Percentiles rank a stretch among this genome's conserved stretches.
Evolutionary conservation across 805 yeast species (phyloP).

Genomic region (Metschnikowia amazonensis): DNA sequence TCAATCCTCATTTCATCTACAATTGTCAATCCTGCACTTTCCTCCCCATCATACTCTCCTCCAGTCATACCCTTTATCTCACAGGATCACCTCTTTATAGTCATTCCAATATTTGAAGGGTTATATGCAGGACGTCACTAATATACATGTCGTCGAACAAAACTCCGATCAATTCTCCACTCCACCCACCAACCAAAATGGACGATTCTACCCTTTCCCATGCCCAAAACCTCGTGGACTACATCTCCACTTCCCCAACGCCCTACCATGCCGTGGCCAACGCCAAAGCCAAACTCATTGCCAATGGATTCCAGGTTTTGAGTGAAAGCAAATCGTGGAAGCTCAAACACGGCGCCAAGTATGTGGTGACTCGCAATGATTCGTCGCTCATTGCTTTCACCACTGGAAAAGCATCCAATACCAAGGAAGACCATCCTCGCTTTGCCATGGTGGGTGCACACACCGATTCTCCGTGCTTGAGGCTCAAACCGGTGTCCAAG

Average conservation of each 20-base stretch:
- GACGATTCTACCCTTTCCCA: neutral
- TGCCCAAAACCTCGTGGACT: constrained; percentile 65
- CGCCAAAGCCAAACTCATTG: constrained; percentile 49
- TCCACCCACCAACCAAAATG: too few relatives aligned
- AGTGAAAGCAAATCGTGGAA: constrained; percentile 70
- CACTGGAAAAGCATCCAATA: constrained; percentile 45
- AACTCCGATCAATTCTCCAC: too few relatives aligned
- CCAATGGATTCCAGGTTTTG: constrained; percentile 70
- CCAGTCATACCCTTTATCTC: too few relatives aligned
- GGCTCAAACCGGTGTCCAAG: constrained; percentile 84
- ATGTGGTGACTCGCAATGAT: constrained; percentile 84
- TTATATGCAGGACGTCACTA: too few relatives aligned
- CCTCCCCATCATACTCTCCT: too few relatives aligned
- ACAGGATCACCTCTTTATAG: too few relatives aligned
- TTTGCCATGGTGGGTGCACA: constrained; percentile 92
- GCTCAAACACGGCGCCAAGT: constrained; percentile 56
- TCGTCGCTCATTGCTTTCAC: constrained; percentile 86
- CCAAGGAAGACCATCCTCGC: constrained; percentile 69
- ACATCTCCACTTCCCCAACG: constrained; percentile 82
- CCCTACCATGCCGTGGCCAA: constrained; percentile 89
- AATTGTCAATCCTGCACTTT: too few relatives aligned
- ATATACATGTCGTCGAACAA: too few relatives aligned
- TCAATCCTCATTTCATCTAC: too few relatives aligned
- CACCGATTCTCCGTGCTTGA: constrained; percentile 87
- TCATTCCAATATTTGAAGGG: too few relatives aligned